A percentile compares a stretch with the other conserved stretches of the same genome.
phyloP scores from a whole-genome alignment of 1,284 basidiomycete genomes.

The Malassezia arunalokei region DNA sequence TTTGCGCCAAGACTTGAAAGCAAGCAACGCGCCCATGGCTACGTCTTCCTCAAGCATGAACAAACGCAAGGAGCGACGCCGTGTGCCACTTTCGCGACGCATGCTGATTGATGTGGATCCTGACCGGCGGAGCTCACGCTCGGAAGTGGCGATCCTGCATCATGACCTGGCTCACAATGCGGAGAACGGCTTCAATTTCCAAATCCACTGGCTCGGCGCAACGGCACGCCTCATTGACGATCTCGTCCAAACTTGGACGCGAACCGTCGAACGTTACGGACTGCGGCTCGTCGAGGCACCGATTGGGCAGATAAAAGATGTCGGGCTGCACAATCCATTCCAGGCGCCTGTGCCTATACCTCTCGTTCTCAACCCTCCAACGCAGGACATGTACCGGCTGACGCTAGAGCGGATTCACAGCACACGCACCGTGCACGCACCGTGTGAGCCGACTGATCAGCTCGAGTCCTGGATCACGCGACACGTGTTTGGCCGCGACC shows the following conservation, averaged over 20 bases:
- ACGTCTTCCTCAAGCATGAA: background rate
- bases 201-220: constrained; percentile 92
- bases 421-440: constrained; percentile 12
- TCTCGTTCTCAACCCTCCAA: constrained; percentile 35
- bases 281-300: constrained; percentile 71
- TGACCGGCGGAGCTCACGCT: constrained; percentile 30
- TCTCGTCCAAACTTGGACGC: constrained; percentile 67
- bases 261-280: constrained; percentile 76
- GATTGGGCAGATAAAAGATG: constrained; percentile 44
- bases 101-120: constrained; percentile 41
- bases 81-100: constrained; percentile 33
- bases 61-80: constrained; percentile 6
- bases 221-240: constrained; percentile 93
- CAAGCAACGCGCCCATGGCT: background rate
- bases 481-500: constrained; percentile 4
- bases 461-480: constrained; percentile 12
- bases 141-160: constrained; percentile 42
- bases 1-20: background rate
- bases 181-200: constrained; percentile 49
- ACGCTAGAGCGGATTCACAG: constrained; percentile 19
- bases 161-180: constrained; percentile 45
- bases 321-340: constrained; percentile 40
- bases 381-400: constrained; percentile 20
- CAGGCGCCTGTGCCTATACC: constrained; percentile 38
- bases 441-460: background rate